Evolutionary conservation across 2,329 filamentous ascomycete species (phyloP).

Genomic region (Trichophyton rubrum): DNA sequence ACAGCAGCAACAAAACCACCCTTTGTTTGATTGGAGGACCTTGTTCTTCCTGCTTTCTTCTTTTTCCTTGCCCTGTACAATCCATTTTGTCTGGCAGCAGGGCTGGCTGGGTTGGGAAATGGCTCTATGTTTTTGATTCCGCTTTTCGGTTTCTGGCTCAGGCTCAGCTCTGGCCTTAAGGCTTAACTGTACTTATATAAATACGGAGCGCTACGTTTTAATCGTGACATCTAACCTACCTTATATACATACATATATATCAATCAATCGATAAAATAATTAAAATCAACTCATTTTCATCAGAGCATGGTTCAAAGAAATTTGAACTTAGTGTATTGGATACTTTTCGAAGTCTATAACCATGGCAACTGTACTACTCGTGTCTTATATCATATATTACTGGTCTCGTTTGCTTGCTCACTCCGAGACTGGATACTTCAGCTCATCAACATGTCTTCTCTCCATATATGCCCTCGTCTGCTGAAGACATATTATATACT

Average conservation of each 20-base stretch:
- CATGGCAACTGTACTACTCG: too few relatives aligned
- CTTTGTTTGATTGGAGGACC: background rate
- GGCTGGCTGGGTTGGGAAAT: background rate
- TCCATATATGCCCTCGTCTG: too few relatives aligned
- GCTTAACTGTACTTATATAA: constrained; percentile 2
- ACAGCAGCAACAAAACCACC: background rate
- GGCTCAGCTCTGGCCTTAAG: background rate
- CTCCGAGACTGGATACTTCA: too few relatives aligned
- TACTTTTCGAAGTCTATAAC: too few relatives aligned
- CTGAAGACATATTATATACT: too few relatives aligned
- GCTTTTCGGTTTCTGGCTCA: background rate
- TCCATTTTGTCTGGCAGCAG: constrained; percentile 2
- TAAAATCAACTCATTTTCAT: background rate
- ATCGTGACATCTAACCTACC: background rate
- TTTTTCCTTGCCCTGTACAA: background rate
- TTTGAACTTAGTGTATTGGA: too few relatives aligned
- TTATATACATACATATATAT: background rate
- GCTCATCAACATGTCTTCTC: too few relatives aligned
- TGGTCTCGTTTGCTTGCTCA: too few relatives aligned
- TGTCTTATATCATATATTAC: too few relatives aligned
- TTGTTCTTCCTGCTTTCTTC: background rate
- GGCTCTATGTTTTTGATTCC: background rate
- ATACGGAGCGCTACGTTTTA: background rate
- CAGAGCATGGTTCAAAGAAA: too few relatives aligned
- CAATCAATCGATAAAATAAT: background rate